Conservation (phyloP, 352 stramenopile genomes). For the Phytophthora syringae region DNA sequence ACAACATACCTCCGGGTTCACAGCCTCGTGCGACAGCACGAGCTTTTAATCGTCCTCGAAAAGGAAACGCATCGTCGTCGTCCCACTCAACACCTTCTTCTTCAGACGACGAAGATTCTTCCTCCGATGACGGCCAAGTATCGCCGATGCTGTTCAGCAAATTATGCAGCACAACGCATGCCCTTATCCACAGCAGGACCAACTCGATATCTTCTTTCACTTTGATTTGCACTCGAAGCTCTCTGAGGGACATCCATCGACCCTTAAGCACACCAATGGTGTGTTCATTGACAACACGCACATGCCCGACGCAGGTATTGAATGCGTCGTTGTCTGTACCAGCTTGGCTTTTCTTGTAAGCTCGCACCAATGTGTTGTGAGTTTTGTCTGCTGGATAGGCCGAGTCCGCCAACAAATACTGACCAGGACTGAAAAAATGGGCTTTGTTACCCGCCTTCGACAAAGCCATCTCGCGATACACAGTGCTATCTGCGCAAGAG, state of each 20-base stretch:
- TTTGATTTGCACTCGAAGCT: conserved; percentile 9
- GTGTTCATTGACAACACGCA: background rate
- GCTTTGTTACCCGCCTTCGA: too few species aligned
- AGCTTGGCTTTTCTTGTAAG: background rate
- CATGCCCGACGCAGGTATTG: conserved; percentile 1
- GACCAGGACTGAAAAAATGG: background rate
- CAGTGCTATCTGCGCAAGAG: conserved; percentile 10
- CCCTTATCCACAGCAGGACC: background rate
- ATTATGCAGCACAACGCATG: conserved; percentile 7
- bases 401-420: conserved; percentile 3
- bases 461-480: background rate
- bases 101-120: background rate
- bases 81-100: background rate
- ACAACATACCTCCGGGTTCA: background rate
- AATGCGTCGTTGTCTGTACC: conserved; percentile 6
- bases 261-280: conserved; percentile 9
- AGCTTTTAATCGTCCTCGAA: background rate
- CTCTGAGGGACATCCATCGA: background rate
- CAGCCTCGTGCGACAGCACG: background rate
- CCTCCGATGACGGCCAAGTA: background rate
- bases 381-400: conserved; percentile 1
- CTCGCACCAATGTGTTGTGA: conserved; percentile 1
- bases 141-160: background rate
- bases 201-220: background rate
- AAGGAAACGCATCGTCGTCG: background rate